phyloP scores from a whole-genome alignment of 768 basidiomycete species.

The Leucocoprinus birnbaumii region DNA sequence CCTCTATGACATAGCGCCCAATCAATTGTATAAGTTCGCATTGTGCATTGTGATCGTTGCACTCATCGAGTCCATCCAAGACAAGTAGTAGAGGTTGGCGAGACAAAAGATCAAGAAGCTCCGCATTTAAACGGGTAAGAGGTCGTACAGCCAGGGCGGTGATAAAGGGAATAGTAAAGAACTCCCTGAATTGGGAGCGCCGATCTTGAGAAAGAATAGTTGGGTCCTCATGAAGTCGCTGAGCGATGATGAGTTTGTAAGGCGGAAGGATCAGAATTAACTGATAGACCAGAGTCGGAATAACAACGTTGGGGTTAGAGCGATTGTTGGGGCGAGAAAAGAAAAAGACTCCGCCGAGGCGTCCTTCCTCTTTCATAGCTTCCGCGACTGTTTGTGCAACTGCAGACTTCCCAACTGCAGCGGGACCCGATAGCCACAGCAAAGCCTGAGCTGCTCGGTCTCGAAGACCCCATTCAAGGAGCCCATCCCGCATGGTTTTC shows the following conservation, averaged over 20 bases:
- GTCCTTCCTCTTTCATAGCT: background rate
- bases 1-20: background rate
- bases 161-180: background rate
- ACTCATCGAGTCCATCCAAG: slow-evolving; percentile 5
- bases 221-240: background rate
- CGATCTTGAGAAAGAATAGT: background rate
- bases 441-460: background rate
- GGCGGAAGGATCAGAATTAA: background rate
- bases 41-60: background rate
- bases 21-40: background rate
- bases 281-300: slow-evolving; percentile 3
- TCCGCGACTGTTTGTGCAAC: background rate
- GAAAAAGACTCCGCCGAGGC: slow-evolving; percentile 7
- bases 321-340: background rate
- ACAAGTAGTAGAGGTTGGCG: background rate
- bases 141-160: background rate
- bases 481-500: background rate
- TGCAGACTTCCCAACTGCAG: slow-evolving; percentile 11
- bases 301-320: background rate
- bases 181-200: background rate
- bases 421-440: slow-evolving; percentile 7
- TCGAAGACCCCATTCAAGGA: background rate
- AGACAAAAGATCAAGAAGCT: too few species aligned
- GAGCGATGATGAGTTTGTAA: background rate
- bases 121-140: background rate